Percentiles rank a stretch among this genome's conserved stretches.
Evolutionary conservation across 768 basidiomycete species (phyloP).

Genomic region (Tricholoma furcatifolium): DNA sequence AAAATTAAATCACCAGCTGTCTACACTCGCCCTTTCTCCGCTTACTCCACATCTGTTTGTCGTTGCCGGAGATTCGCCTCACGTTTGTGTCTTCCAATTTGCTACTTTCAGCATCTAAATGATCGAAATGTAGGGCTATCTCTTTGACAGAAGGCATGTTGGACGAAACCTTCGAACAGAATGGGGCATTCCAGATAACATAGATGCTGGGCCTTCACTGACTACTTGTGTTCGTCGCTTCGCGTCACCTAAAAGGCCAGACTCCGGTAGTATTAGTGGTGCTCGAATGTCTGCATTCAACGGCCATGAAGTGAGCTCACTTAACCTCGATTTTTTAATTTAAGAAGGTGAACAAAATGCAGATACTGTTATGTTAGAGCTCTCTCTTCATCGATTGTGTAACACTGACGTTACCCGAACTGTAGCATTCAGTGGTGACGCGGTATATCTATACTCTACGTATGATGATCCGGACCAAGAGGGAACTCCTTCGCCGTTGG

Average conservation of each 20-base stretch:
- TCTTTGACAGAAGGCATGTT: conserved; percentile 80
- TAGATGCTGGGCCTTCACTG: conserved; percentile 38
- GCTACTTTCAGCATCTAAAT: neutral
- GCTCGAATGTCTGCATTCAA: conserved; percentile 68
- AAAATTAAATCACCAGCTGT: conserved; percentile 62
- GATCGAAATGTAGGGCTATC: conserved; percentile 54
- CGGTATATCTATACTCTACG: conserved; percentile 72
- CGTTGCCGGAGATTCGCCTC: conserved; percentile 78
- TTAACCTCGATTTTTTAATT: neutral
- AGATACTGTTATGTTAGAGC: conserved; percentile 67
- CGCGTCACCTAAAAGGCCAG: conserved; percentile 43
- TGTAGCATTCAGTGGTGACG: conserved; percentile 72
- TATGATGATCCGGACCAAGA: conserved; percentile 50
- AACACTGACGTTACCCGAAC: conserved; percentile 4
- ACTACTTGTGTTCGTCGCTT: conserved; percentile 84
- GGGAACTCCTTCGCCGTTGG: conserved; percentile 14
- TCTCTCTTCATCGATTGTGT: neutral
- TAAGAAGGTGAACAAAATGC: conserved; percentile 1
- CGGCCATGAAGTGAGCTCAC: conserved; percentile 65
- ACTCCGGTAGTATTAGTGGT: conserved; percentile 59
- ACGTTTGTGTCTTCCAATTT: conserved; percentile 44
- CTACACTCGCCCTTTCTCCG: conserved; percentile 72
- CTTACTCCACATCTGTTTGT: conserved; percentile 83
- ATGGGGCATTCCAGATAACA: conserved; percentile 58
- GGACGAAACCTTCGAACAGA: conserved; percentile 60